These are phyloP conservation scores for Rhizopogon vulgaris DNA, from an alignment of 768 basidiomycete species.

Conservation along the genomic window DNA sequence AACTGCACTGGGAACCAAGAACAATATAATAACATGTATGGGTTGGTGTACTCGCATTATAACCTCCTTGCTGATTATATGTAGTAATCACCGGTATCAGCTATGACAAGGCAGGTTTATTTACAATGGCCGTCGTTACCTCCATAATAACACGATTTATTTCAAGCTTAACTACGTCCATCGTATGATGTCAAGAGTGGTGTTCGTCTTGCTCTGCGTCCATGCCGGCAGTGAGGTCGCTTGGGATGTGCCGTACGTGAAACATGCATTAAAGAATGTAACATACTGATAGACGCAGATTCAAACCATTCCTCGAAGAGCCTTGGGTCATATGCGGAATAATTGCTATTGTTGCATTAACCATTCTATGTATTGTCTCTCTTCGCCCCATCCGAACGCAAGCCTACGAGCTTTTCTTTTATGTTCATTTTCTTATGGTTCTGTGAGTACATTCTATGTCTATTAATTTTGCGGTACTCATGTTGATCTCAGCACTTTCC, in stretches of 20 bases:
- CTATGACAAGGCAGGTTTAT: slow-evolving; percentile 36
- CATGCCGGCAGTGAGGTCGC: slow-evolving; percentile 38
- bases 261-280: neutral
- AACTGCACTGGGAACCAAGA: slow-evolving; percentile 53
- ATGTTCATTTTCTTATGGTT: slow-evolving; percentile 37
- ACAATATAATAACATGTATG: slow-evolving; percentile 45
- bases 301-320: slow-evolving; percentile 4
- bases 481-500: slow-evolving; percentile 19
- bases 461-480: neutral
- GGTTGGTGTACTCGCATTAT: neutral
- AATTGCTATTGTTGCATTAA: slow-evolving; percentile 30
- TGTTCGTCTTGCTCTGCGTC: slow-evolving; percentile 41
- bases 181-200: slow-evolving; percentile 37
- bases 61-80: neutral
- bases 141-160: neutral
- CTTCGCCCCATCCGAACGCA: slow-evolving; percentile 40
- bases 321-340: slow-evolving; percentile 23
- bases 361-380: slow-evolving; percentile 36
- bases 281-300: neutral
- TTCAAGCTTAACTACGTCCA: slow-evolving; percentile 32
- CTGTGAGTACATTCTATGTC: slow-evolving; percentile 19
- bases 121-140: neutral
- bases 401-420: slow-evolving; percentile 44
- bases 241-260: neutral
- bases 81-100: slow-evolving; percentile 49